Evolutionary conservation across 495 filamentous ascomycete species (phyloP).

Genomic region (Aspergillus carlsbadensis): DNA sequence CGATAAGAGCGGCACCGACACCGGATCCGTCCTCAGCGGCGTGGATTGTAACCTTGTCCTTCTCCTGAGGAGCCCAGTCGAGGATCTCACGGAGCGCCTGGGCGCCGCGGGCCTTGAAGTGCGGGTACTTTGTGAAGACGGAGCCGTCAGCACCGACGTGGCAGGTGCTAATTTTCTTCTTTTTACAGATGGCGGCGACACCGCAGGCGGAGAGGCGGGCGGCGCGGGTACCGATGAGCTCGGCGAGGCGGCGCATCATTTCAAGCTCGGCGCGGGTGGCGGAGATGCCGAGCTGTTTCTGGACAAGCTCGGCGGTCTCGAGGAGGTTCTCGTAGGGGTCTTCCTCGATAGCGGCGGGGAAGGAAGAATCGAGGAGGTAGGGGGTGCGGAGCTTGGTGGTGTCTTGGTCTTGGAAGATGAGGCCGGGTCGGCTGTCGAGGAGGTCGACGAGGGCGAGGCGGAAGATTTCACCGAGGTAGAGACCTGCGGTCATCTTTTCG

Average conservation of each 20-base stretch:
- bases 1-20: slow-evolving; percentile 95
- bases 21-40: slow-evolving; percentile 92
- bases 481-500: slow-evolving; percentile 96
- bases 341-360: slow-evolving; percentile 93
- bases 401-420: slow-evolving; percentile 83
- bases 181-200: slow-evolving; percentile 91
- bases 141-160: slow-evolving; percentile 95
- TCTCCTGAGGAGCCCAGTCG: slow-evolving; percentile 76
- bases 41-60: slow-evolving; percentile 81
- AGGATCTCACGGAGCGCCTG: slow-evolving; percentile 89
- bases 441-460: slow-evolving; percentile 85
- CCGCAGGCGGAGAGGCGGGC: slow-evolving; percentile 92
- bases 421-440: slow-evolving; percentile 69
- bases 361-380: slow-evolving; percentile 87
- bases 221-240: slow-evolving; percentile 91
- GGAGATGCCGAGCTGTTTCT: slow-evolving; percentile 65
- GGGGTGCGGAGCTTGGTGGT: slow-evolving; percentile 73
- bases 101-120: slow-evolving; percentile 91
- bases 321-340: slow-evolving; percentile 92
- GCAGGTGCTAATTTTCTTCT: slow-evolving; percentile 84
- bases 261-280: slow-evolving; percentile 75
- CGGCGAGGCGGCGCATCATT: slow-evolving; percentile 80
- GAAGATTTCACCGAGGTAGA: slow-evolving; percentile 95
- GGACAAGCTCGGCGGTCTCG: slow-evolving; percentile 80
- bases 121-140: slow-evolving; percentile 97